These are phyloP conservation scores for Phialophora chinensis DNA, from an alignment of 2,329 filamentous ascomycete genomes.

Conservation along the genomic window DNA sequence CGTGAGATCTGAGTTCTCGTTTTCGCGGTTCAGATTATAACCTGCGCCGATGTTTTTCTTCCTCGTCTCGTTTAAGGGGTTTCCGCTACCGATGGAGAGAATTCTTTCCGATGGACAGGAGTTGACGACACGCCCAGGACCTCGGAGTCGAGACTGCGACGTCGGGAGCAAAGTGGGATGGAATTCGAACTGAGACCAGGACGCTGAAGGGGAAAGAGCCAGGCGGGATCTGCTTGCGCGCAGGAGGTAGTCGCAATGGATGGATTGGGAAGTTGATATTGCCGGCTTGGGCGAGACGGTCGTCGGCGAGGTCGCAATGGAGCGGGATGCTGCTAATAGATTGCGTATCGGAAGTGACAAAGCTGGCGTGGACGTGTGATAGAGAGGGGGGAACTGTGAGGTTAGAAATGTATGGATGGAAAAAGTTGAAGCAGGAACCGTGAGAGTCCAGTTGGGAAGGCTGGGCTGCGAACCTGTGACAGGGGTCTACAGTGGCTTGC, in stretches of 20 bases:
- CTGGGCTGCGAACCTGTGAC: constrained; percentile 19
- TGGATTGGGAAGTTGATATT: constrained; percentile 21
- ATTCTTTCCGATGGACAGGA: not conserved
- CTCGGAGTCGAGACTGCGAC: constrained; percentile 5
- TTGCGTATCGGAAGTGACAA: constrained; percentile 21
- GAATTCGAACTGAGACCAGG: constrained; percentile 11
- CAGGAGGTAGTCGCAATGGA: constrained; percentile 10
- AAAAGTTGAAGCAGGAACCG: constrained; percentile 24
- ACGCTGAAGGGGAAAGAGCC: not conserved
- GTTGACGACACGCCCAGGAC: not conserved
- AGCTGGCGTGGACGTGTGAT: constrained; percentile 19
- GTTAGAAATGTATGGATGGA: constrained; percentile 22
- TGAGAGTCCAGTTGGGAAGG: constrained; percentile 23
- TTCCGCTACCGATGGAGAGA: not conserved
- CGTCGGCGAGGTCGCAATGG: constrained; percentile 5
- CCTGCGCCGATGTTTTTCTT: constrained; percentile 7
- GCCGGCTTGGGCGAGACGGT: constrained; percentile 4
- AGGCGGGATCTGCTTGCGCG: constrained; percentile 2
- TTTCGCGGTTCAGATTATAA: constrained; percentile 10
- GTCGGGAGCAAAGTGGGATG: constrained; percentile 9
- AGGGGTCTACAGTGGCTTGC: constrained; percentile 4
- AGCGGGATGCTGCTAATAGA: constrained; percentile 3
- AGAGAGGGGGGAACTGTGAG: constrained; percentile 18
- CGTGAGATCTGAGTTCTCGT: constrained; percentile 5
- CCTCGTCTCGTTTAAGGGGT: constrained; percentile 6